Evolutionary conservation across 306 rosid species (phyloP).

Genomic region (Delonix regia): DNA sequence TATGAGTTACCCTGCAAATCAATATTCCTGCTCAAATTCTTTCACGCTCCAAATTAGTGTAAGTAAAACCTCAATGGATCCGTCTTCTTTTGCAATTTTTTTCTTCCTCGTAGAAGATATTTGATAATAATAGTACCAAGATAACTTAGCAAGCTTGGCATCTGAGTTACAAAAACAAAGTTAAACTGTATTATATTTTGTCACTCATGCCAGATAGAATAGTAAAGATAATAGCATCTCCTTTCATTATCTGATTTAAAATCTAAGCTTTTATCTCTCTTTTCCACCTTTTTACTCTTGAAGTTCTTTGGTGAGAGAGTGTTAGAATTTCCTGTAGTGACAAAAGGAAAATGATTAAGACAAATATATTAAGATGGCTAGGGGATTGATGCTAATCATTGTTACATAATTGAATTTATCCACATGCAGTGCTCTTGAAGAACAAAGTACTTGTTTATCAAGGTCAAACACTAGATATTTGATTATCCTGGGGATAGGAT

Average conservation of each 20-base stretch:
- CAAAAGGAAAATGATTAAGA: not conserved
- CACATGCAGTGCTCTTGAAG: not conserved
- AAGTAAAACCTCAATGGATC: not conserved
- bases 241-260: too few relatives aligned
- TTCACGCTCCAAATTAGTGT: conserved; percentile 4
- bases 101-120: too few relatives aligned
- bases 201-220: too few relatives aligned
- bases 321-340: too few relatives aligned
- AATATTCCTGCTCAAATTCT: not conserved
- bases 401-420: too few relatives aligned
- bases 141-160: conserved; percentile 1
- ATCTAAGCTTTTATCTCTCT: too few relatives aligned
- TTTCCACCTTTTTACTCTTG: too few relatives aligned
- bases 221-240: too few relatives aligned
- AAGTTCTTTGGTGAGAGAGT: too few relatives aligned
- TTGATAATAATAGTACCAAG: too few relatives aligned
- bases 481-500: too few relatives aligned
- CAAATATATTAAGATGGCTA: not conserved
- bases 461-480: not conserved
- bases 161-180: not conserved
- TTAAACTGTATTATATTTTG: too few relatives aligned
- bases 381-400: conserved; percentile 7
- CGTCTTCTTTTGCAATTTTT: not conserved
- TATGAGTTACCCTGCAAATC: not conserved
- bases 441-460: not conserved